Evolutionary conservation across 164 flowering plant species (phyloP), one percentile per base, ranked within the genome.

Genomic region (Dillenia suffruticosa): DNA sequence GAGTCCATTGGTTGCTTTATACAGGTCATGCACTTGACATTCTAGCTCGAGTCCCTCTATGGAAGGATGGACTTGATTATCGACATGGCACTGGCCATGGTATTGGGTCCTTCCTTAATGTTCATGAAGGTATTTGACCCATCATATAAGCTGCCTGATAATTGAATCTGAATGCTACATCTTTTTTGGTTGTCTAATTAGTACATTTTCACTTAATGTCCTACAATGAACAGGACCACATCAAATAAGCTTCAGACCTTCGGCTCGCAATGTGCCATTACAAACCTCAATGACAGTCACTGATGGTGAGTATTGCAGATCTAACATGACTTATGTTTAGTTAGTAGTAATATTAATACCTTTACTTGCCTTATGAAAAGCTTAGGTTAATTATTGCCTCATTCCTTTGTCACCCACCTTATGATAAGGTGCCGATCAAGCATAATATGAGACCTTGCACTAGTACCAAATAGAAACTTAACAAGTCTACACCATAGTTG

Each of bases 51-150:
- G 55, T 85, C 63, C 94, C 96, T 44, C 74, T 92, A 69, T 95
- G 99, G 99, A 86, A 81, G 78, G 44, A 79, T 74, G 99, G 99
- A 52, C 97, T 95, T 81, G 99, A 95, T 78, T 95, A 92, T 72
- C 87, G 97, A 67, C 99, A 95, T 82, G 99, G 99, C 46, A 95
- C 97, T 64, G 99, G 99, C 55, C 99, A 95, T 72, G 99, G 99
- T 56, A 69, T 95, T 64, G 99, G 99, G 2, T 89, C 96, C 63
- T 92, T 78, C 77, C 78, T 95, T 56, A 85, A 84, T 78, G 99
- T 95, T 75, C 99, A 95, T 77, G 97, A 95, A 84, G 97, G 97
- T 81, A 51, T 64, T 55, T 45, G 40, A 46, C n/a, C 11, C 26
- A 62, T 51, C 57, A 14, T 24, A 53, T 45, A 32, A 16, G 12